Percentiles rank a stretch among this genome's conserved stretches.
These are phyloP conservation scores for Pyrus betulifolia DNA, from an alignment of 306 rosid species.

Conservation along the genomic window DNA sequence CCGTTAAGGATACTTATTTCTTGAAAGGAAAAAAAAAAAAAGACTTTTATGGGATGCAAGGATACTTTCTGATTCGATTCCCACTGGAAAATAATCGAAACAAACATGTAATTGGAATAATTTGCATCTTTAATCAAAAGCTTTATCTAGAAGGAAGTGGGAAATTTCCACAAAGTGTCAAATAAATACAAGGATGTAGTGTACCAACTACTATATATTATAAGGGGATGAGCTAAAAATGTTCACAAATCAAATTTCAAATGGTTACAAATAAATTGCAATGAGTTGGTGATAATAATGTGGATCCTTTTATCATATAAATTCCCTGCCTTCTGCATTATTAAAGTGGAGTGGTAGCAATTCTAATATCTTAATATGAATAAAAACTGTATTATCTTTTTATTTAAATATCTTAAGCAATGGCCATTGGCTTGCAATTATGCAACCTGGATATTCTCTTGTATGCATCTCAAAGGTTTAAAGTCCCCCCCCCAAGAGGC, in stretches of 20 bases:
- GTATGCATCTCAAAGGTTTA: background rate
- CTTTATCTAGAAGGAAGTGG: slow-evolving; percentile 34
- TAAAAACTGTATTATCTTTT: slow-evolving; percentile 6
- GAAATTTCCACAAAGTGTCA: slow-evolving; percentile 18
- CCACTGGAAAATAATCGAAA: slow-evolving; percentile 5
- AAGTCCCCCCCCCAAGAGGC: background rate
- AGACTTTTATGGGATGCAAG: slow-evolving; percentile 6
- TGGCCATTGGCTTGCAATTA: background rate
- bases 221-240: slow-evolving; percentile 12
- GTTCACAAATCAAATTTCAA: slow-evolving; percentile 19
- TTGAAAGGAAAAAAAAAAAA: slow-evolving; percentile 4
- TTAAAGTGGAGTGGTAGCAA: slow-evolving; percentile 23
- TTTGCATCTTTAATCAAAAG: slow-evolving; percentile 22
- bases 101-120: slow-evolving; percentile 4
- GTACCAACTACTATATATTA: slow-evolving; percentile 6
- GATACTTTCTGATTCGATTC: slow-evolving; percentile 35
- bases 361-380: slow-evolving; percentile 28
- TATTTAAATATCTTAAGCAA: background rate
- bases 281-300: slow-evolving; percentile 50
- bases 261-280: slow-evolving; percentile 41
- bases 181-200: background rate
- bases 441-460: slow-evolving; percentile 37
- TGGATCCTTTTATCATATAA: slow-evolving; percentile 19
- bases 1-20: slow-evolving; percentile 58
- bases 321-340: background rate